Evolutionary conservation across 768 basidiomycete species (phyloP).

Genomic region (Pleurotus platypus): DNA sequence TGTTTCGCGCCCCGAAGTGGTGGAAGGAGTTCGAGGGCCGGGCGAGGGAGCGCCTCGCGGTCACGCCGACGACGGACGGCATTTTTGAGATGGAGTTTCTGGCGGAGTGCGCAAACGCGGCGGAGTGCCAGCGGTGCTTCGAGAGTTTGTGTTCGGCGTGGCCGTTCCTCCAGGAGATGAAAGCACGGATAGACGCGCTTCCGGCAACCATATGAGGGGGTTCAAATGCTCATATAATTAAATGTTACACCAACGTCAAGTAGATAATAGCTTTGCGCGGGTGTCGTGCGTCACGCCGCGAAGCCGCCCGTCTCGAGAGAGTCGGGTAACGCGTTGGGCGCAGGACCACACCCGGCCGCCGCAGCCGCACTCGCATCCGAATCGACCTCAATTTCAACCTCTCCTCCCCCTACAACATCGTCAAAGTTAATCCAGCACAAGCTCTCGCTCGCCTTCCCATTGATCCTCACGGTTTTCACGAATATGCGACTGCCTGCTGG

Average conservation of each 20-base stretch:
- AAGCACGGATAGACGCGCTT: constrained; percentile 36
- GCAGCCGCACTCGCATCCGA: constrained; percentile 30
- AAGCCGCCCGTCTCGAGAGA: constrained; percentile 40
- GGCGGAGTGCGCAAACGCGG: constrained; percentile 28
- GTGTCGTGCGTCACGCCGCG: neutral
- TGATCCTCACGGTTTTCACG: constrained; percentile 32
- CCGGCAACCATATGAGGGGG: constrained; percentile 7
- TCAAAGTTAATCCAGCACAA: constrained; percentile 43
- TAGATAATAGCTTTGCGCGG: neutral
- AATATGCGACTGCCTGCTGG: constrained; percentile 36
- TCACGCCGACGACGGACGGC: constrained; percentile 38
- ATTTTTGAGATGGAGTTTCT: constrained; percentile 37
- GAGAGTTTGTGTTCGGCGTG: constrained; percentile 33
- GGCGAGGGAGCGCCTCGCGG: constrained; percentile 41
- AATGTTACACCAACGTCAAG: neutral
- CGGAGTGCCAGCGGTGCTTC: constrained; percentile 43
- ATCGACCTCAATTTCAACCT: constrained; percentile 41
- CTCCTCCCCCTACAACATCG: constrained; percentile 40
- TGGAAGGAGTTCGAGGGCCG: constrained; percentile 42
- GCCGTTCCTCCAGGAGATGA: constrained; percentile 28
- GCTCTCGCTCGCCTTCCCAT: constrained; percentile 31
- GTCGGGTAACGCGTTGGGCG: constrained; percentile 28
- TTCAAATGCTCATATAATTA: neutral
- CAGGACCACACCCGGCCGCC: constrained; percentile 34
- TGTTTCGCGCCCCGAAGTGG: constrained; percentile 35